Conservation (phyloP, 495 filamentous ascomycete species). For the Collariella sp. region DNA sequence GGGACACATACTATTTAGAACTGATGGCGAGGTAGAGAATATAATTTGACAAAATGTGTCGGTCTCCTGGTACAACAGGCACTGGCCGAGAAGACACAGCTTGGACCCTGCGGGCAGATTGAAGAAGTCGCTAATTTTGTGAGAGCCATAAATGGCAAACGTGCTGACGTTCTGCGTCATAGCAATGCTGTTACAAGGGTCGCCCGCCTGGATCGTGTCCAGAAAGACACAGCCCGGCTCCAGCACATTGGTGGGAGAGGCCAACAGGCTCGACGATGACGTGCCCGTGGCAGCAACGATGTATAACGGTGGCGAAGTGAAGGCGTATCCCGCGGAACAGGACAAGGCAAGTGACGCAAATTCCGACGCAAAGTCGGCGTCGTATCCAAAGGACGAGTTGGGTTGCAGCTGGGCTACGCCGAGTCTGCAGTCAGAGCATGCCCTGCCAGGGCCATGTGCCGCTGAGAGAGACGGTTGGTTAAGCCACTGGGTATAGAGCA, state of each 20-base stretch:
- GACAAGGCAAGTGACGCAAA: background rate
- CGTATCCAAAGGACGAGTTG: slow-evolving; percentile 6
- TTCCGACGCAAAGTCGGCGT: background rate
- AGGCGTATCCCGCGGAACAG: background rate
- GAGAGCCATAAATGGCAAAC: too few species aligned
- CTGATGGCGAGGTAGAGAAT: too few species aligned
- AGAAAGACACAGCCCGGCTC: background rate
- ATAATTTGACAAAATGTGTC: too few species aligned
- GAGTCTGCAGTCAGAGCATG: slow-evolving; percentile 7
- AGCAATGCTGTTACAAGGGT: slow-evolving; percentile 3
- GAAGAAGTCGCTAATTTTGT: too few species aligned
- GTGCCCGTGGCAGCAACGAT: background rate
- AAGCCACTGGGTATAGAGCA: too few species aligned
- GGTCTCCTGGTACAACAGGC: too few species aligned
- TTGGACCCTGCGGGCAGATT: too few species aligned
- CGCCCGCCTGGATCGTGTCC: background rate
- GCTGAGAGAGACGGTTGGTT: too few species aligned
- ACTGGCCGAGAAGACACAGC: too few species aligned
- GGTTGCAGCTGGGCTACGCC: background rate
- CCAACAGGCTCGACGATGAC: background rate
- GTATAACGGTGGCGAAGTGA: slow-evolving; percentile 1
- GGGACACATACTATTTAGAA: too few species aligned
- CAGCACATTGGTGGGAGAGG: background rate
- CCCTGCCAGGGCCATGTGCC: too few species aligned
- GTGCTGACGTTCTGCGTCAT: too few species aligned